Evolutionary conservation across 352 stramenopile species (phyloP), one percentile per base, ranked within the genome.

Genomic region (Globisporangium alternatum): DNA sequence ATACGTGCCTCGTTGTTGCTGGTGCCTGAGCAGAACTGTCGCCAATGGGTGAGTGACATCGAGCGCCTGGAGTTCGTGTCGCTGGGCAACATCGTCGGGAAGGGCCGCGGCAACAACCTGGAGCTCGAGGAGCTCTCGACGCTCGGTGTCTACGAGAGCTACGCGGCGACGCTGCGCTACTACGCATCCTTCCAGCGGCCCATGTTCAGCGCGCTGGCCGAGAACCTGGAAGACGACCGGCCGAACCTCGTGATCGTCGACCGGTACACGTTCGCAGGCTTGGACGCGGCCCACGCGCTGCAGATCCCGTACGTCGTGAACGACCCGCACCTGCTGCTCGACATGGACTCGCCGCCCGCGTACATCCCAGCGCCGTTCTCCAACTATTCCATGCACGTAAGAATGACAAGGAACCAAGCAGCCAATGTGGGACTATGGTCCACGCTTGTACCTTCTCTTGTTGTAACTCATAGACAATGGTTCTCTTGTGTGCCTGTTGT

Each of bases 341-440:
- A 96, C 39, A 88, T 96, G n/a, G 89, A 96, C 65, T 75, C 86
- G 8, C 89, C 89, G 5, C 87, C 89, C 2, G 75, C 78, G 13
- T 91, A 92, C 49, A 80, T 95, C 31, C 79, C 85, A 1, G 85
- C 87, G n/a, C 87, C 87, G 0, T 93, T 94, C 61, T 91, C 87
- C 22, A 88, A 88, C n/a, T 81, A 81, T 66, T 81, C 84, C 6
- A 91, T 93, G 75, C 79, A 89, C 67, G 83, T 77, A 39, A 17
- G 66, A 48, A 66, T 5, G 13, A 2, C 22, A 59, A 54, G 53
- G 17, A 33, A 17, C 35, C 9, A 41, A 15, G 35, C 4, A 41
- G 35, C 33, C 13, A 13, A 13, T 62, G 4, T 37, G 7, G 21
- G 69, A 21, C 28, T 15, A 45, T 7, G 22, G 12, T 33, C 28